Evolutionary conservation across 2,329 filamentous ascomycete species (phyloP).

Genomic region (Coleophoma cylindrospora): DNA sequence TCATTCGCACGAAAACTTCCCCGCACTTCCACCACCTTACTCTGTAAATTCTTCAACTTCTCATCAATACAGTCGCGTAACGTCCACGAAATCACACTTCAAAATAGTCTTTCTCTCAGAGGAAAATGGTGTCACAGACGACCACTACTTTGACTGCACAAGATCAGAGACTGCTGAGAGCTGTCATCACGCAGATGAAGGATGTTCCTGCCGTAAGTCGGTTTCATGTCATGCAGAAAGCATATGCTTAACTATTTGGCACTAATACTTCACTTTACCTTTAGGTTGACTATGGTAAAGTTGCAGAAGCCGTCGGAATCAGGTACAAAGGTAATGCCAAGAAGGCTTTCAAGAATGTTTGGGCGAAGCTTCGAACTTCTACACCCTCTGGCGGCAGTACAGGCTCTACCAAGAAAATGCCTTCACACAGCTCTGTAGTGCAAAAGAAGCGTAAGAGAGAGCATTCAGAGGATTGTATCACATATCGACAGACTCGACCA

Average conservation of each 20-base stretch:
- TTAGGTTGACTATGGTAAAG: constrained; percentile 33
- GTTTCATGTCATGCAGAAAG: background rate
- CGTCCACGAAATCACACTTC: background rate
- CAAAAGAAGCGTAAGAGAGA: background rate
- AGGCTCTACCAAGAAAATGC: constrained; percentile 30
- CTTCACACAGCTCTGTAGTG: constrained; percentile 20
- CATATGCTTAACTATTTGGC: background rate
- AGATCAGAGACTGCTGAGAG: constrained; percentile 7
- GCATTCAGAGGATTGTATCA: too few relatives aligned
- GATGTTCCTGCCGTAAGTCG: constrained; percentile 7
- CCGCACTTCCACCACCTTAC: background rate
- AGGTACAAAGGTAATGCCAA: constrained; percentile 35
- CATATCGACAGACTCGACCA: background rate
- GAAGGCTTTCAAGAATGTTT: constrained; percentile 11
- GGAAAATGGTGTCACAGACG: background rate
- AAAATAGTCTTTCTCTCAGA: background rate
- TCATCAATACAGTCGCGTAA: background rate
- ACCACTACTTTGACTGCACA: constrained; percentile 3
- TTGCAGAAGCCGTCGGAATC: constrained; percentile 31
- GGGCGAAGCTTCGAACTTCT: constrained; percentile 12
- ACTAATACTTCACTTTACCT: background rate
- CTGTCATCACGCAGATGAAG: constrained; percentile 9
- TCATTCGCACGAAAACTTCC: background rate
- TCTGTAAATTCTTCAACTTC: background rate
- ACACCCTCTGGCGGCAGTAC: background rate